Percentiles rank a stretch among this genome's conserved stretches.
These are phyloP conservation scores for Biancaea sappan DNA, from an alignment of 306 rosid genomes.

Conservation along the genomic window DNA sequence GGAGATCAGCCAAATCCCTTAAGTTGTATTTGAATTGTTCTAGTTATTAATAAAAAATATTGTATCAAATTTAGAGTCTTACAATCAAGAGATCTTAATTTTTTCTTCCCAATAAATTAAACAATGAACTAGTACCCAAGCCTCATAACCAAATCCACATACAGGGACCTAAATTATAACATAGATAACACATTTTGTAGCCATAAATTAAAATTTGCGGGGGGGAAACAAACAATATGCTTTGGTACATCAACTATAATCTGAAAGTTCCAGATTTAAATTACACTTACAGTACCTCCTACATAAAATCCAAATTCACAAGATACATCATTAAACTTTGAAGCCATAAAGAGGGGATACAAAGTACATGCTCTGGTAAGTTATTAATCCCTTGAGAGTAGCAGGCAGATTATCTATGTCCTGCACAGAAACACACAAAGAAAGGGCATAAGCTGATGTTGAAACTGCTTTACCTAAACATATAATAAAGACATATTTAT, in stretches of 20 bases:
- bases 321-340: not conserved
- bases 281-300: slow-evolving; percentile 19
- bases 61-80: too few species aligned
- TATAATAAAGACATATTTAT: too few species aligned
- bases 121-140: too few species aligned
- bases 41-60: too few species aligned
- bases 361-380: slow-evolving; percentile 15
- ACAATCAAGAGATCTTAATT: too few species aligned
- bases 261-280: not conserved
- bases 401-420: not conserved
- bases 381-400: slow-evolving; percentile 17
- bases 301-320: slow-evolving; percentile 29
- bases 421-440: slow-evolving; percentile 18
- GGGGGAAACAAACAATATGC: not conserved
- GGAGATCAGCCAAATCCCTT: too few species aligned
- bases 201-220: slow-evolving; percentile 14
- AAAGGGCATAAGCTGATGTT: slow-evolving; percentile 19
- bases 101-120: too few species aligned
- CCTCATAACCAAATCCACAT: too few species aligned
- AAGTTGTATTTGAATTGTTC: too few species aligned
- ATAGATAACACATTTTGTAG: not conserved
- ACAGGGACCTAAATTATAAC: too few species aligned
- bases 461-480: too few species aligned
- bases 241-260: not conserved
- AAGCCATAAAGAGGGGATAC: slow-evolving; percentile 2